Percentiles rank a stretch among this genome's conserved stretches.
phyloP scores from a whole-genome alignment of 129 eudicot species.

The Cynara cardunculus region DNA sequence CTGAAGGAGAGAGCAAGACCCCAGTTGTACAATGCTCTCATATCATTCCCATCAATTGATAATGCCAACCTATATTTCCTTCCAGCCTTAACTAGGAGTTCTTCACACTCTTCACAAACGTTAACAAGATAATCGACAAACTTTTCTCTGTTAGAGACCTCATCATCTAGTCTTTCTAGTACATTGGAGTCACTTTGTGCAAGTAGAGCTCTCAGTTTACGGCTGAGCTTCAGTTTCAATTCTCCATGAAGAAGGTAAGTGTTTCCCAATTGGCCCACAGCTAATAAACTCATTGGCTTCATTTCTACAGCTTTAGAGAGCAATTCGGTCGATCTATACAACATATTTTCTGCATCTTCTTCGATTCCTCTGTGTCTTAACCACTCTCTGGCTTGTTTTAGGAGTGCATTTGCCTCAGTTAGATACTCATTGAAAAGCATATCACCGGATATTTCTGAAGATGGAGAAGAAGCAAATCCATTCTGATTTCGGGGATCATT shows the following conservation, averaged over 20 bases:
- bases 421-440: constrained; percentile 53
- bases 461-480: constrained; percentile 38
- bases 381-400: constrained; percentile 69
- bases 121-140: constrained; percentile 54
- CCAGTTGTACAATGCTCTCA: constrained; percentile 96
- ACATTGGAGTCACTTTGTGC: constrained; percentile 38
- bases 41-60: constrained; percentile 88
- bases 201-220: constrained; percentile 60
- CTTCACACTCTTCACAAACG: constrained; percentile 97
- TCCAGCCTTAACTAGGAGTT: constrained; percentile 82
- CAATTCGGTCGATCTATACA: constrained; percentile 55
- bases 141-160: constrained; percentile 44
- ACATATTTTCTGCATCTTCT: constrained; percentile 50
- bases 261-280: constrained; percentile 92
- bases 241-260: constrained; percentile 97
- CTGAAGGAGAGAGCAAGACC: constrained; percentile 93
- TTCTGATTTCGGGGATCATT: constrained; percentile 24
- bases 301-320: constrained; percentile 68
- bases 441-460: constrained; percentile 57
- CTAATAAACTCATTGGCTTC: constrained; percentile 95
- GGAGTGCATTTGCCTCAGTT: constrained; percentile 58
- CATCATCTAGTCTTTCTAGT: constrained; percentile 19
- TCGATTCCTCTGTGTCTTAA: constrained; percentile 47
- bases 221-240: constrained; percentile 64
- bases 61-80: constrained; percentile 78